Conservation (phyloP, 179 eudicot genomes). For the Vitellaria paradoxa region DNA sequence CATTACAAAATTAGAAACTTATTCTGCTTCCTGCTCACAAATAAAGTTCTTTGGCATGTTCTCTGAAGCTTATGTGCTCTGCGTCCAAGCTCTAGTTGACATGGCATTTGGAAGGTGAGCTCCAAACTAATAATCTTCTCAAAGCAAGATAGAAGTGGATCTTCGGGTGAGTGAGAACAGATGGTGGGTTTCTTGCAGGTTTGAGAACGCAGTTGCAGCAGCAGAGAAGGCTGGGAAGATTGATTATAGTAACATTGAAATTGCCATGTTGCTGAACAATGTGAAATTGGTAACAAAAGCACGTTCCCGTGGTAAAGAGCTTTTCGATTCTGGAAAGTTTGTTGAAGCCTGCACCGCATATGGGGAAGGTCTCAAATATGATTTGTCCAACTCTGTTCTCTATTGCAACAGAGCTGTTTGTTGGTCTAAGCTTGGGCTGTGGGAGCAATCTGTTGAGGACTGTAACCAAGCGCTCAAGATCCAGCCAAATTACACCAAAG, state of each 20-base stretch:
- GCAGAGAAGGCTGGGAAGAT: constrained; percentile 32
- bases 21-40: constrained; percentile 25
- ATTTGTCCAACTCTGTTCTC: constrained; percentile 29
- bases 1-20: constrained; percentile 24
- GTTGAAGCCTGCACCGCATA: constrained; percentile 34
- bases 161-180: constrained; percentile 8
- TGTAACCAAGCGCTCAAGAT: constrained; percentile 37
- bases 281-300: constrained; percentile 29
- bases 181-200: constrained; percentile 26
- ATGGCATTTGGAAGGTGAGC: constrained; percentile 46
- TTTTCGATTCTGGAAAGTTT: constrained; percentile 30
- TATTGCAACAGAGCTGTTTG: constrained; percentile 43
- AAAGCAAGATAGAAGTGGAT: background rate
- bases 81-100: constrained; percentile 32
- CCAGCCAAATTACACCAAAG: constrained; percentile 41
- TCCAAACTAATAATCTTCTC: background rate
- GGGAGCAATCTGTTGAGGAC: constrained; percentile 40
- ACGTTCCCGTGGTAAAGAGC: constrained; percentile 37
- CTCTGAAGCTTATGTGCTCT: constrained; percentile 32
- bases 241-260: constrained; percentile 31
- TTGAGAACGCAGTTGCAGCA: constrained; percentile 34
- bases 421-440: constrained; percentile 39
- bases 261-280: constrained; percentile 27
- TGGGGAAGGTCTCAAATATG: constrained; percentile 35
- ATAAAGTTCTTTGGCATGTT: constrained; percentile 35